A percentile compares a stretch with the other conserved stretches of the same genome.
phyloP scores from a whole-genome alignment of 2,329 filamentous ascomycete species.

The Trematosphaeria pertusa region DNA sequence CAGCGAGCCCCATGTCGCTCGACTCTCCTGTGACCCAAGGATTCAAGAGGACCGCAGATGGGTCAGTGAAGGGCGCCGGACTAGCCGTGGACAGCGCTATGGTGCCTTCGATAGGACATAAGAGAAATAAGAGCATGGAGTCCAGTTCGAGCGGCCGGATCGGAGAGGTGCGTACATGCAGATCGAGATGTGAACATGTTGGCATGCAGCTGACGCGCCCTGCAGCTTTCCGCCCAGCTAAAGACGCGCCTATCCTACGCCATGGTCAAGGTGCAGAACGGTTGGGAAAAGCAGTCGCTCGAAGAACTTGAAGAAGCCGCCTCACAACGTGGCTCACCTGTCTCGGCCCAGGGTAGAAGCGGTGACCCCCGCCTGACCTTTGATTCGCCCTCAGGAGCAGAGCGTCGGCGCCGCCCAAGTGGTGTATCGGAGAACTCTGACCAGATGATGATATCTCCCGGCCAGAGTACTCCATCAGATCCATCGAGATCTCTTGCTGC shows the following conservation, averaged over 20 bases:
- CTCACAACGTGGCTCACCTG: slow-evolving; percentile 72
- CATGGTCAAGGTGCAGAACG: slow-evolving; percentile 88
- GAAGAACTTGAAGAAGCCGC: slow-evolving; percentile 79
- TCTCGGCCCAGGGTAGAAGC: slow-evolving; percentile 60
- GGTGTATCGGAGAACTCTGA: slow-evolving; percentile 46
- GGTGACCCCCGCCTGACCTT: slow-evolving; percentile 33
- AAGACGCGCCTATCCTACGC: slow-evolving; percentile 88
- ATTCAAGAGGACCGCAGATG: slow-evolving; percentile 80
- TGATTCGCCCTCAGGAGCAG: slow-evolving; percentile 35
- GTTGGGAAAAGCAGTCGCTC: slow-evolving; percentile 81
- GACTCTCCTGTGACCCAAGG: slow-evolving; percentile 53
- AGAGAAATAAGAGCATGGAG: slow-evolving; percentile 74
- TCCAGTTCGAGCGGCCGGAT: slow-evolving; percentile 71
- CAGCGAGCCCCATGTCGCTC: slow-evolving; percentile 51
- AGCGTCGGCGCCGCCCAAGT: slow-evolving; percentile 43
- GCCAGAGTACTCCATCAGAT: slow-evolving; percentile 31
- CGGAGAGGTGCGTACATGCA: slow-evolving; percentile 70
- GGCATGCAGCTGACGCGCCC: slow-evolving; percentile 31
- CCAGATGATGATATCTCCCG: slow-evolving; percentile 42
- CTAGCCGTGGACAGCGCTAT: slow-evolving; percentile 16
- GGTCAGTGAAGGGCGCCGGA: slow-evolving; percentile 63
- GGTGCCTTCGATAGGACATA: slow-evolving; percentile 60
- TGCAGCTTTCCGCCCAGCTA: slow-evolving; percentile 77
- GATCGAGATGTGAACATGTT: slow-evolving; percentile 7
- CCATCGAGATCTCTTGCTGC: slow-evolving; percentile 29